These are phyloP conservation scores for Meyerozyma carpophila DNA, from an alignment of 1,139 yeast species.

Conservation along the genomic window DNA sequence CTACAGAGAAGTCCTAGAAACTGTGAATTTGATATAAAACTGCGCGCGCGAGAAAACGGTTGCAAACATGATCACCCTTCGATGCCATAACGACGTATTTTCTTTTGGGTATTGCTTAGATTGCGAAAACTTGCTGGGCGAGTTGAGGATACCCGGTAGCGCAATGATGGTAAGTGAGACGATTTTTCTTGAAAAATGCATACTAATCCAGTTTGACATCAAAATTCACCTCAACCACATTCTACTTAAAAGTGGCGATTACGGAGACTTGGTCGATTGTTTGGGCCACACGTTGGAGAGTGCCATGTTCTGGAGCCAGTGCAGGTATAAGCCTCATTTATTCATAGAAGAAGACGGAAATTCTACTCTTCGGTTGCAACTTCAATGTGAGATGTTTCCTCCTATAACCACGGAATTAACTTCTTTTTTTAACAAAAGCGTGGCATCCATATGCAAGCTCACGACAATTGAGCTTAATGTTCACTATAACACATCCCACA, in stretches of 20 bases:
- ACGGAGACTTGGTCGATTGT: slow-evolving; percentile 11
- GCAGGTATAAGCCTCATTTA: slow-evolving; percentile 12
- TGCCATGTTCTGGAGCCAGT: slow-evolving; percentile 13
- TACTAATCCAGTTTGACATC: slow-evolving; percentile 9
- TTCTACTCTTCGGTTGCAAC: slow-evolving; percentile 9
- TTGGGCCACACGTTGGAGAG: slow-evolving; percentile 7
- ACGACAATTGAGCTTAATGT: background rate
- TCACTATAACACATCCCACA: slow-evolving; percentile 5
- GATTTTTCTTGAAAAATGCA: background rate
- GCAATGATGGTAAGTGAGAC: background rate
- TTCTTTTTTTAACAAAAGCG: background rate
- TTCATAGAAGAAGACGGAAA: slow-evolving; percentile 7
- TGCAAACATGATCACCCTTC: background rate
- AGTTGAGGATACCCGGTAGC: background rate
- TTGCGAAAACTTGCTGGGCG: background rate
- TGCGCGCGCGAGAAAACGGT: background rate
- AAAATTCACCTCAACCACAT: slow-evolving; percentile 12
- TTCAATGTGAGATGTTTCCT: slow-evolving; percentile 18
- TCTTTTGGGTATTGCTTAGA: slow-evolving; percentile 5
- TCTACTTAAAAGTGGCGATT: slow-evolving; percentile 6
- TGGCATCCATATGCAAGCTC: background rate
- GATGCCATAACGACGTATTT: slow-evolving; percentile 7
- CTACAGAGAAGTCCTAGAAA: background rate
- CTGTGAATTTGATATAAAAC: background rate
- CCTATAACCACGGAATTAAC: slow-evolving; percentile 10